Evolutionary conservation across 2,329 filamentous ascomycete genomes (phyloP), one percentile per base, ranked within the genome.

Genomic region (Aquanectria penicillioides): DNA sequence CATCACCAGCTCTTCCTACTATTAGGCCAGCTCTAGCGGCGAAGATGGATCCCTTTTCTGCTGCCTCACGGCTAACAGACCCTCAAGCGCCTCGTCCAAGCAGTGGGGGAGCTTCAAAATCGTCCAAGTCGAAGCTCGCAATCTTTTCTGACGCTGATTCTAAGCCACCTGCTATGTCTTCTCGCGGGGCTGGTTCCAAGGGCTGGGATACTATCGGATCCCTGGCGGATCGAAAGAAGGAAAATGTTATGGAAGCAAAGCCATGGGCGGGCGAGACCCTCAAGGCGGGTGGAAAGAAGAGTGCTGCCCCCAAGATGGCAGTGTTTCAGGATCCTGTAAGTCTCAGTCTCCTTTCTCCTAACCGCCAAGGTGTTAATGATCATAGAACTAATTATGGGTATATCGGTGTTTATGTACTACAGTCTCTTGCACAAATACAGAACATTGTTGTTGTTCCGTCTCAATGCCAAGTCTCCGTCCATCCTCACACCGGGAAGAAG

Each of bases 151-250:
- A 98, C 69, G 81, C 85, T 0, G 87, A 90, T 58, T 83, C 85
- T 37, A 80, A 85, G 37, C 78, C 87, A 5, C 83, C 87, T 11
- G 82, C 81, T 55, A 81, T 84, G 73, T 83, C 80, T 57, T 82
- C 81, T 55, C 80, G 80, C 12, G 80, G 78, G 3, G 78, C 81
- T 9, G 78, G 78, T 37, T 83, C 87, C 2, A 91, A 89, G 73
- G 94, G 93, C 3, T 98, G 95, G 94, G 92, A 97, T 64, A 94
- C 82, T 62, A 97, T 99, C 71, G 94, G 92, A 25, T 93, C 93
- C 2, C 79, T 97, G 59, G 86, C 88, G 47, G 91, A 97, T 61
- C 86, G 95, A 46, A 97, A 92, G 82, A 99, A 98, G 83, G 95
- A 99, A 76, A 99, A 99, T 71, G 82, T 83, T 6, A 80, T 94